phyloP scores from a whole-genome alignment of 2,329 filamentous ascomycete genomes.

The Alternaria atra region DNA sequence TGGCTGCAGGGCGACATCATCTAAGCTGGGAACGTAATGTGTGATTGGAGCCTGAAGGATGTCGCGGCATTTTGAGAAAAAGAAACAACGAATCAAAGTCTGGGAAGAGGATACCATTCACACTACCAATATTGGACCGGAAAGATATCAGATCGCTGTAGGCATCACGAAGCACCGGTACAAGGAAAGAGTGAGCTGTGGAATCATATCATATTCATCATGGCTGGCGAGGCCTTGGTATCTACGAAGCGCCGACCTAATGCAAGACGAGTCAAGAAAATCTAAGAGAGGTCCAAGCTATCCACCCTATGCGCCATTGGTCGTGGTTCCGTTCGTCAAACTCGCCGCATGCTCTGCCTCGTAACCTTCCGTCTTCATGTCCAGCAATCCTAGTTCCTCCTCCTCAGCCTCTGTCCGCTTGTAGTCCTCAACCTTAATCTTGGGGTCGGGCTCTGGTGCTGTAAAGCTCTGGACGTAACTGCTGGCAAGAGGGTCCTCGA shows the following conservation, averaged over 20 bases:
- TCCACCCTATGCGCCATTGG: slow-evolving; percentile 24
- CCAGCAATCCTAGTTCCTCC: slow-evolving; percentile 86
- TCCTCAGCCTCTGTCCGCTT: slow-evolving; percentile 89
- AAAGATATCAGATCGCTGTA: background rate
- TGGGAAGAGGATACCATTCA: background rate
- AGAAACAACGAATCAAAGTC: background rate
- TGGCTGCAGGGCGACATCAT: slow-evolving; percentile 42
- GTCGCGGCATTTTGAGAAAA: background rate
- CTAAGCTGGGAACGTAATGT: background rate
- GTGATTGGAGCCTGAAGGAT: background rate
- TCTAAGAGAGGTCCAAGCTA: slow-evolving; percentile 16
- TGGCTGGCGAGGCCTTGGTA: slow-evolving; percentile 50
- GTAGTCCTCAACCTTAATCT: slow-evolving; percentile 84
- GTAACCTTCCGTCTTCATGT: slow-evolving; percentile 94
- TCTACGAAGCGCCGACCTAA: slow-evolving; percentile 42
- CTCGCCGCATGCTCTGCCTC: slow-evolving; percentile 59
- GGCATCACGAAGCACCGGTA: slow-evolving; percentile 3
- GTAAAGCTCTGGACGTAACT: slow-evolving; percentile 92
- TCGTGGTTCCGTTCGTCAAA: slow-evolving; percentile 29
- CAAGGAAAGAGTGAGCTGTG: background rate
- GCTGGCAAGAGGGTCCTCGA: slow-evolving; percentile 88
- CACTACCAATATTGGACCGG: background rate
- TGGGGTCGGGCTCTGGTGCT: slow-evolving; percentile 81
- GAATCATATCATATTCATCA: slow-evolving; percentile 25
- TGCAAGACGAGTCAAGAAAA: slow-evolving; percentile 33